Evolutionary conservation across 2,329 filamentous ascomycete genomes (phyloP).

Genomic region (Mycosphaerella sp.): DNA sequence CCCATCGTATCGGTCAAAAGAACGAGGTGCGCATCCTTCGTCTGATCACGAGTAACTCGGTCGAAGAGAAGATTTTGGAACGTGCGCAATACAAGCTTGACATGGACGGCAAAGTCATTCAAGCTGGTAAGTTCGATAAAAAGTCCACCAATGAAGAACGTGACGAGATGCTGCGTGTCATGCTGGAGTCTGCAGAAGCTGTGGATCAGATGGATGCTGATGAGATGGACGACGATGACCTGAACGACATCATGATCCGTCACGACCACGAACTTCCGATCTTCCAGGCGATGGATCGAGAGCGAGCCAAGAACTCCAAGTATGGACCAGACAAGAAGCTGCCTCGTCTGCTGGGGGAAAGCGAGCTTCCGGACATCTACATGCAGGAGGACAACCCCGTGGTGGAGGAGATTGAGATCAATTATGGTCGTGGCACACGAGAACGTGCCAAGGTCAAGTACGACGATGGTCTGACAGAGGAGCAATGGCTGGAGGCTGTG

Average conservation of each 20-base stretch:
- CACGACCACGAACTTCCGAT: constrained; percentile 68
- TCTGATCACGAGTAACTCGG: constrained; percentile 91
- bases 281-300: constrained; percentile 79
- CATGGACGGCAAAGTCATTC: constrained; percentile 99
- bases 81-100: constrained; percentile 96
- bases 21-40: constrained; percentile 96
- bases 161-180: constrained; percentile 89
- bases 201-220: constrained; percentile 74
- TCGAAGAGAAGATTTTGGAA: constrained; percentile 97
- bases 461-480: constrained; percentile 94
- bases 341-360: constrained; percentile 77
- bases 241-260: constrained; percentile 90
- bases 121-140: constrained; percentile 98
- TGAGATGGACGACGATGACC: constrained; percentile 97
- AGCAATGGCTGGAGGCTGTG: constrained; percentile 97
- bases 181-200: constrained; percentile 72
- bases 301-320: constrained; percentile 56
- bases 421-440: constrained; percentile 80
- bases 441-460: constrained; percentile 93
- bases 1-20: constrained; percentile 99
- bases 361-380: constrained; percentile 90
- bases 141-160: constrained; percentile 98
- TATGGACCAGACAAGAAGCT: constrained; percentile 69
- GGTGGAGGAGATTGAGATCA: constrained; percentile 70
- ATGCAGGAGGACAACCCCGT: constrained; percentile 77